Percentiles rank a stretch among this genome's conserved stretches.
These are phyloP conservation scores for Murraya paniculata DNA, from an alignment of 345 rosid species.

Conservation along the genomic window DNA sequence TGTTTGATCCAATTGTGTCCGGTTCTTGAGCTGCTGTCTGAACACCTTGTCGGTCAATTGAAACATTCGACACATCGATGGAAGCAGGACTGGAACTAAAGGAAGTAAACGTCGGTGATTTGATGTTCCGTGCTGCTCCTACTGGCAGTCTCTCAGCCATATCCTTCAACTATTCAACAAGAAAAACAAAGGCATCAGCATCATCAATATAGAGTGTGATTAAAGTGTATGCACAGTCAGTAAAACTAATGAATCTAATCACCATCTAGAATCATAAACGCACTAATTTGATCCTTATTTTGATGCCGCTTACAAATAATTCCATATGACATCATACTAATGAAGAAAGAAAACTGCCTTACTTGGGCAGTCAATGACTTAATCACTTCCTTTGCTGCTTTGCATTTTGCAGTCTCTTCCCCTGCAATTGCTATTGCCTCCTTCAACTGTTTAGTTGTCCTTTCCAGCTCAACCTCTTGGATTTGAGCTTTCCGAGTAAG, in stretches of 20 bases:
- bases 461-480: constrained; percentile 91
- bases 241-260: neutral
- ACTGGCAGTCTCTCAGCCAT: constrained; percentile 94
- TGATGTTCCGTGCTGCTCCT: constrained; percentile 48
- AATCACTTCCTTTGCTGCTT: constrained; percentile 99
- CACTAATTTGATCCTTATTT: neutral
- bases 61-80: constrained; percentile 38
- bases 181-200: constrained; percentile 6
- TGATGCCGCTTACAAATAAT: neutral
- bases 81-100: constrained; percentile 57
- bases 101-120: constrained; percentile 54
- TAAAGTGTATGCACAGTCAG: neutral
- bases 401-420: constrained; percentile 91
- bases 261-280: neutral
- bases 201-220: constrained; percentile 19
- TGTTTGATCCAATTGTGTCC: constrained; percentile 42
- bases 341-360: constrained; percentile 26
- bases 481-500: constrained; percentile 77
- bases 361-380: constrained; percentile 97
- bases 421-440: constrained; percentile 83
- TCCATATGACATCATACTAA: neutral
- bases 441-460: constrained; percentile 78
- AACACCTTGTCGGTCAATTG: constrained; percentile 43
- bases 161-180: constrained; percentile 56
- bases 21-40: constrained; percentile 38